A percentile compares a stretch with the other conserved stretches of the same genome.
These are phyloP conservation scores for Lunasporangiospora selenospora DNA, from an alignment of 192 early-diverging fungal species.

Conservation along the genomic window DNA sequence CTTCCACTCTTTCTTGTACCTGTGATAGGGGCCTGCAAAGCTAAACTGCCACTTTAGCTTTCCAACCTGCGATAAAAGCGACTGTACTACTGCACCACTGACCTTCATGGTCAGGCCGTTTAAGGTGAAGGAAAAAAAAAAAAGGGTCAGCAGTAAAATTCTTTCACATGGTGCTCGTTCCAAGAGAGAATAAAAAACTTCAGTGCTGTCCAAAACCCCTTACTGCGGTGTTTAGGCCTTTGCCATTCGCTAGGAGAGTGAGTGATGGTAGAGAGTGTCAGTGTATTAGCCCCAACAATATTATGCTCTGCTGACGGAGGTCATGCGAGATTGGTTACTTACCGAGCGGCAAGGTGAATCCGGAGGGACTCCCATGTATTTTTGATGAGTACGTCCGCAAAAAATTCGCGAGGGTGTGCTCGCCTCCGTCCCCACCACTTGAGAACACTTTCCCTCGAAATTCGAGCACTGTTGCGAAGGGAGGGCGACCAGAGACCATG, in stretches of 20 bases:
- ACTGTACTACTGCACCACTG: constrained; percentile 57
- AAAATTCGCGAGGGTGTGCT: constrained; percentile 58
- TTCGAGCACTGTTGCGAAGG: constrained; percentile 54
- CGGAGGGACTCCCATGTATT: constrained; percentile 47
- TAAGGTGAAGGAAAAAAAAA: neutral
- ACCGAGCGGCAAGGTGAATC: constrained; percentile 52
- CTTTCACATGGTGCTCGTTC: no score
- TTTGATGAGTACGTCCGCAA: constrained; percentile 36
- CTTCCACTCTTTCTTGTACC: constrained; percentile 56
- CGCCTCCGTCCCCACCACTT: constrained; percentile 53
- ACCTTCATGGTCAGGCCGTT: constrained; percentile 53
- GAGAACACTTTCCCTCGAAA: constrained; percentile 63
- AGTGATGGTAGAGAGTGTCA: neutral
- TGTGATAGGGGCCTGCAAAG: constrained; percentile 24
- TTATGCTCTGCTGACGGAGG: neutral
- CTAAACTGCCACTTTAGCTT: constrained; percentile 39
- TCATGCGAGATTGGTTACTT: neutral
- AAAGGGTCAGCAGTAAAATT: no score
- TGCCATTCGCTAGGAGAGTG: constrained; percentile 45
- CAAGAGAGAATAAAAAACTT: no score
- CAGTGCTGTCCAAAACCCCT: no score
- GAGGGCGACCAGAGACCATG: constrained; percentile 59
- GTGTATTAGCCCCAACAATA: neutral
- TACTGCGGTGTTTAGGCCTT: constrained; percentile 59
- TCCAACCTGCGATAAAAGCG: constrained; percentile 44